phyloP scores from a whole-genome alignment of 2,329 filamentous ascomycete genomes.

The Onygena corvina region DNA sequence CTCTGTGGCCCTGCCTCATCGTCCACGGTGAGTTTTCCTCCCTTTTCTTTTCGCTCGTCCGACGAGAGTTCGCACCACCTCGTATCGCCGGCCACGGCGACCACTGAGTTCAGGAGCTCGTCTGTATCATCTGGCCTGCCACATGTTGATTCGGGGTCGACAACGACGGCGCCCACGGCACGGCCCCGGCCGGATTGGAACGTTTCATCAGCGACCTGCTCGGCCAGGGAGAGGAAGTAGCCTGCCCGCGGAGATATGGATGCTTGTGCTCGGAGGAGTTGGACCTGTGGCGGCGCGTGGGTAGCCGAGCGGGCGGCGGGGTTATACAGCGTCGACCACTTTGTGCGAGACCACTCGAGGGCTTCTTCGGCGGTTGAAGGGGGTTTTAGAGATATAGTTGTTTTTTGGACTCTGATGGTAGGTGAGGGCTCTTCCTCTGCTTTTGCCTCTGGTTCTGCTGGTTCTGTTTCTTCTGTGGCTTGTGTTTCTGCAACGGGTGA shows the following conservation, averaged over 20 bases:
- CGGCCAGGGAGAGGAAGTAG: constrained; percentile 31
- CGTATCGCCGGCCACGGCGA: constrained; percentile 36
- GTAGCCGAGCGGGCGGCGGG: constrained; percentile 33
- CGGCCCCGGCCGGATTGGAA: constrained; percentile 28
- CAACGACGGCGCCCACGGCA: constrained; percentile 34
- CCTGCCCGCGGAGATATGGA: constrained; percentile 29
- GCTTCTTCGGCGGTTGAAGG: constrained; percentile 32
- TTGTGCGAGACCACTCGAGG: constrained; percentile 29
- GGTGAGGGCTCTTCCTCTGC: neutral
- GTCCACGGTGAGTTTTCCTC: constrained; percentile 20
- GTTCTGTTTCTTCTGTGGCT: neutral
- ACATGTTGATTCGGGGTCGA: constrained; percentile 30
- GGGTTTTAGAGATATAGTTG: constrained; percentile 31
- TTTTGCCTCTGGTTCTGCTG: constrained; percentile 8
- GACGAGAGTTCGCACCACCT: constrained; percentile 22
- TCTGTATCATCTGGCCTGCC: constrained; percentile 18
- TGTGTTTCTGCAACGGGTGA: neutral
- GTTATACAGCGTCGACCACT: constrained; percentile 37
- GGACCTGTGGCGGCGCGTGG: constrained; percentile 32
- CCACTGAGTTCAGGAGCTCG: constrained; percentile 29
- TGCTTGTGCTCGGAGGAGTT: constrained; percentile 25
- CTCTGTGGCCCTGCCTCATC: constrained; percentile 34
- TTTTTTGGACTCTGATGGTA: constrained; percentile 22
- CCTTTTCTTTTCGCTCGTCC: neutral
- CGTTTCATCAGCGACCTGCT: constrained; percentile 29